Evolutionary conservation across 1,284 basidiomycete species (phyloP), one percentile per base, ranked within the genome.

Genomic region (Meira nashicola): DNA sequence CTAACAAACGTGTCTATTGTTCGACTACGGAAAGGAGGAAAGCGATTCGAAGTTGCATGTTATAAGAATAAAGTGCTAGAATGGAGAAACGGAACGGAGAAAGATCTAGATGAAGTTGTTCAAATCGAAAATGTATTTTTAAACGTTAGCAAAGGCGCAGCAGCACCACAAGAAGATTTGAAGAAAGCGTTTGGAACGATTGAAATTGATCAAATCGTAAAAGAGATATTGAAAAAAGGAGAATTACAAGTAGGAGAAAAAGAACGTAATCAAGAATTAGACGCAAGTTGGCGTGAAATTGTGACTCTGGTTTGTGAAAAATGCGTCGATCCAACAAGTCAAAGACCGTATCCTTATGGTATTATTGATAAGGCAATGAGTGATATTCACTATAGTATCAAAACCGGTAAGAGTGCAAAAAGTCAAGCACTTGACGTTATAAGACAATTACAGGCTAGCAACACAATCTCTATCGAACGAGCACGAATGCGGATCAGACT

Each of bases 41-140:
- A 97, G 80, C 86, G 95, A 54, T 99, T 96, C 79, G 95, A 99
- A 52, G 89, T 98, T 70, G 94, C 94, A 50, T 97, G 93, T 80
- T 97, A 97, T 82, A 96, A 97, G 83, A 99, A 99, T 82, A 97
- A 97, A 81, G 94, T 97, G 19, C 89, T 92, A 68, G 93, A 96
- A 80, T 98, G 89, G 86, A 83, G 94, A 58, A 90, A 86, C 56
- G 92, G 92, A 63, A 89, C 94, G 21, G 94, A 98, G 82, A 93
- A 87, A 40, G 89, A 90, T 80, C 80, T 98, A 39, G 91, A 95
- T 71, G 94, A 99, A 74, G 92, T 99, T 28, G 84, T 98, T 23
- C 95, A 99, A 80, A 95, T 97, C 76, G 89, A 88, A 73, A 92
- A 92, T 72, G 89, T 99, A 54, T 99, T 97, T 79, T 84, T 86